A percentile compares a stretch with the other conserved stretches of the same genome.
phyloP scores from a whole-genome alignment of 1,139 yeast genomes.

The Taiozyma sp. region DNA sequence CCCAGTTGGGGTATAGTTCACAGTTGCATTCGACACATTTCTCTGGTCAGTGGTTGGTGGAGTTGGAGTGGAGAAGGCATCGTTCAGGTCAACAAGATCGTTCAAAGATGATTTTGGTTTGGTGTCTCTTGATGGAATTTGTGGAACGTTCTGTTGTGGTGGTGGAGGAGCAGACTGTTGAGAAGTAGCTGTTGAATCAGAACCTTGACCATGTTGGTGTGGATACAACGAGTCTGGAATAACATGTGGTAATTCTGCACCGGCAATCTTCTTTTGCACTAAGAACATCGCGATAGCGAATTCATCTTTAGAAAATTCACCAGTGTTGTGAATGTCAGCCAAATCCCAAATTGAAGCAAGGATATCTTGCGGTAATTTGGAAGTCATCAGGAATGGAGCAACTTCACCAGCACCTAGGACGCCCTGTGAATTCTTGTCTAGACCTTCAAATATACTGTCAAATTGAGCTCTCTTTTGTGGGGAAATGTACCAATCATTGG shows the following conservation, averaged over 20 bases:
- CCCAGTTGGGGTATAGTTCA: conserved; percentile 22
- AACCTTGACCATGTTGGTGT: conserved; percentile 7
- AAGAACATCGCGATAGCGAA: conserved; percentile 92
- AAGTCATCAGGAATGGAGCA: conserved; percentile 84
- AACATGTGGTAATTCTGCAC: conserved; percentile 69
- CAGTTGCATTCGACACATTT: conserved; percentile 29
- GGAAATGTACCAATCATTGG: conserved; percentile 65
- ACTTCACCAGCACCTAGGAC: conserved; percentile 72
- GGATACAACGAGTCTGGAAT: conserved; percentile 50
- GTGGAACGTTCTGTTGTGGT: conserved; percentile 13
- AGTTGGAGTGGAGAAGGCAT: conserved; percentile 32
- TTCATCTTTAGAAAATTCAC: conserved; percentile 73
- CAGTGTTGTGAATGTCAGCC: conserved; percentile 86
- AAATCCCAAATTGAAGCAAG: conserved; percentile 94
- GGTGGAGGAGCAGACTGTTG: conserved; percentile 20
- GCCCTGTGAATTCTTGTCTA: conserved; percentile 67
- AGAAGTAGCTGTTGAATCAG: conserved; percentile 13
- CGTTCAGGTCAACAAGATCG: conserved; percentile 62
- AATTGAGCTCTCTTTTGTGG: conserved; percentile 72
- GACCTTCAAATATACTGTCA: conserved; percentile 69
- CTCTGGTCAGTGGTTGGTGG: conserved; percentile 29
- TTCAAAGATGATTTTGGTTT: conserved; percentile 53
- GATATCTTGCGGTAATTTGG: conserved; percentile 79
- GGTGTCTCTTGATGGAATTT: conserved; percentile 30
- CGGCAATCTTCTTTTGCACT: conserved; percentile 79